These are phyloP conservation scores for Pseudocercospora fuligena DNA, from an alignment of 2,329 filamentous ascomycete genomes.

Conservation along the genomic window DNA sequence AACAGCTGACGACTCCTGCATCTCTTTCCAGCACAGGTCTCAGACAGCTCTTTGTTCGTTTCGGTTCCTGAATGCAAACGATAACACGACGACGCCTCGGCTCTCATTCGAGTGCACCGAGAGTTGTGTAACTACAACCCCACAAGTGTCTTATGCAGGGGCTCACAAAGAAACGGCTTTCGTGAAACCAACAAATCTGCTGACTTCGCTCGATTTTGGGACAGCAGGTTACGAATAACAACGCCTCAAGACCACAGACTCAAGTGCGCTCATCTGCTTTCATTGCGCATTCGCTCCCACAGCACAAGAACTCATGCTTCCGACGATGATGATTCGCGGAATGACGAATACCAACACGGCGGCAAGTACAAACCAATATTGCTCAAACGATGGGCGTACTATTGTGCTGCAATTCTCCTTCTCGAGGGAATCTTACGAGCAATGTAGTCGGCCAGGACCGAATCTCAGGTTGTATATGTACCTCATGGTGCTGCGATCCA, in stretches of 20 bases:
- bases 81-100: conserved; percentile 1
- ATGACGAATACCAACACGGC: neutral
- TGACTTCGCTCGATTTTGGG: neutral
- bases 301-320: neutral
- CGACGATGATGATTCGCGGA: conserved; percentile 3
- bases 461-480: conserved; percentile 2
- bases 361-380: conserved; percentile 6
- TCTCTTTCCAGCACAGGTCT: neutral
- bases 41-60: conserved; percentile 9
- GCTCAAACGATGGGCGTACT: conserved; percentile 3
- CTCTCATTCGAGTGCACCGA: neutral
- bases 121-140: conserved; percentile 13
- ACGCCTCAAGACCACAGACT: neutral
- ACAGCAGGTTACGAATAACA: neutral
- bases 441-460: neutral
- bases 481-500: neutral
- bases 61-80: conserved; percentile 4
- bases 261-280: neutral
- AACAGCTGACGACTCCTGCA: neutral
- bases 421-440: neutral
- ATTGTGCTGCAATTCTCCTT: neutral
- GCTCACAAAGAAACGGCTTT: conserved; percentile 11
- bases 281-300: conserved; percentile 2
- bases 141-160: conserved; percentile 16
- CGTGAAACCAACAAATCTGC: neutral